phyloP scores from a whole-genome alignment of 495 filamentous ascomycete species.

The Glonium stellatum region DNA sequence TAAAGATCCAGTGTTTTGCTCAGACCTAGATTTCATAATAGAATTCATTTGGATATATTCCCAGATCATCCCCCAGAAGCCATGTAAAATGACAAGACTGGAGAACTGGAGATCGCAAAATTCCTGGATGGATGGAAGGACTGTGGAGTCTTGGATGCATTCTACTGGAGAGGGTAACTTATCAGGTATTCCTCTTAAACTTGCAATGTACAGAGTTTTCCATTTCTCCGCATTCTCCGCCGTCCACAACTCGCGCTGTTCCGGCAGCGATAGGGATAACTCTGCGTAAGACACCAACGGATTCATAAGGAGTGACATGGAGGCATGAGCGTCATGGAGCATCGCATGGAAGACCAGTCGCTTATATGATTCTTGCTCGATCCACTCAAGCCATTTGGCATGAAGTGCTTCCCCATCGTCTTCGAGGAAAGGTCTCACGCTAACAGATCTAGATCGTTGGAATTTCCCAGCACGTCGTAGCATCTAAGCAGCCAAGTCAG shows the following conservation, averaged over 20 bases:
- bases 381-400: slow-evolving; percentile 54
- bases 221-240: slow-evolving; percentile 50
- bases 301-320: slow-evolving; percentile 50
- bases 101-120: slow-evolving; percentile 47
- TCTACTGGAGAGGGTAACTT: slow-evolving; percentile 45
- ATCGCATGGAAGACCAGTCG: slow-evolving; percentile 54
- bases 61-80: slow-evolving; percentile 52
- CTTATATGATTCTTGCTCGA: slow-evolving; percentile 28
- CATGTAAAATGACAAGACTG: slow-evolving; percentile 48
- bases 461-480: slow-evolving; percentile 37
- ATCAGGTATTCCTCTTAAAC: not conserved
- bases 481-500: slow-evolving; percentile 23
- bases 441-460: slow-evolving; percentile 43
- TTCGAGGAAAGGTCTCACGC: slow-evolving; percentile 37
- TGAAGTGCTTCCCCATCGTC: slow-evolving; percentile 46
- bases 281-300: slow-evolving; percentile 59
- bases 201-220: slow-evolving; percentile 46
- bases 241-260: slow-evolving; percentile 48
- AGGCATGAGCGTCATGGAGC: slow-evolving; percentile 51
- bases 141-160: slow-evolving; percentile 45
- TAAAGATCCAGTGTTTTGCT: slow-evolving; percentile 41
- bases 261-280: slow-evolving; percentile 52
- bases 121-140: slow-evolving; percentile 37
- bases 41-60: slow-evolving; percentile 54
- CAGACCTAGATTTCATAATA: slow-evolving; percentile 35